These are phyloP conservation scores for Durio zibethinus DNA, from an alignment of 345 rosid species.

Conservation along the genomic window DNA sequence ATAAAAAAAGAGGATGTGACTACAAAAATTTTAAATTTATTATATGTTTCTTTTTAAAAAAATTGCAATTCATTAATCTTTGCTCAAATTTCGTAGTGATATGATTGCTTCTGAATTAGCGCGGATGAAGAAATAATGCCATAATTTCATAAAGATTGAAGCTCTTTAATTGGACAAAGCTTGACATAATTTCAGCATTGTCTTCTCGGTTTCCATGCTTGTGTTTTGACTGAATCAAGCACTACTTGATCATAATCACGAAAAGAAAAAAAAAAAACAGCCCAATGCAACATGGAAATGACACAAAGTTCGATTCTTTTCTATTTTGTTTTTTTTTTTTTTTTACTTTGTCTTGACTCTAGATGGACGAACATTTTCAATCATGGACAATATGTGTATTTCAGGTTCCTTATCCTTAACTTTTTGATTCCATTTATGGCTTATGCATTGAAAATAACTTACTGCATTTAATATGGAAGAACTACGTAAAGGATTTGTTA, in stretches of 20 bases:
- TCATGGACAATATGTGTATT: neutral
- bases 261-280: neutral
- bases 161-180: neutral
- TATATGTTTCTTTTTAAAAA: no score
- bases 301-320: neutral
- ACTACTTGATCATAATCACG: neutral
- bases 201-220: constrained; percentile 1
- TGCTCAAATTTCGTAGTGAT: neutral
- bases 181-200: constrained; percentile 2
- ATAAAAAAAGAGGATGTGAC: no score
- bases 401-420: neutral
- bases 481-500: no score
- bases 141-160: neutral
- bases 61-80: no score
- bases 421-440: neutral
- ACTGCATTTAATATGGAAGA: neutral
- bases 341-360: neutral
- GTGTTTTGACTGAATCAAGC: neutral
- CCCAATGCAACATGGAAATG: neutral
- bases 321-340: neutral
- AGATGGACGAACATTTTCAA: neutral
- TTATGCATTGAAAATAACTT: neutral
- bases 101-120: constrained; percentile 1
- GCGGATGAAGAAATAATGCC: neutral
- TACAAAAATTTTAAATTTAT: no score